Percentiles rank a stretch among this genome's conserved stretches.
phyloP scores from a whole-genome alignment of 768 basidiomycete species.

The Lactarius evosmus region DNA sequence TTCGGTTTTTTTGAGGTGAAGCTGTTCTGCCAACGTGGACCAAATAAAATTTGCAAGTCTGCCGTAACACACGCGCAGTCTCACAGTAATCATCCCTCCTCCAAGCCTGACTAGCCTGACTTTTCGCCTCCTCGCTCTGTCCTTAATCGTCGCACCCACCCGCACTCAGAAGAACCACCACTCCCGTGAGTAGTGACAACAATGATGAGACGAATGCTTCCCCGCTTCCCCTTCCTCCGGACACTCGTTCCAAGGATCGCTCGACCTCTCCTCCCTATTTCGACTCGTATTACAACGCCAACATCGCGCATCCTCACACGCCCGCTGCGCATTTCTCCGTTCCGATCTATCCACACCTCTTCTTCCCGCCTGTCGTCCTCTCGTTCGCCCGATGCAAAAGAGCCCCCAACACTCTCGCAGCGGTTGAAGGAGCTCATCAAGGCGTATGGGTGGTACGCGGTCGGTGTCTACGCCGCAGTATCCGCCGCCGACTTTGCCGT shows the following conservation, averaged over 20 bases:
- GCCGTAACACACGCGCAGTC: not conserved
- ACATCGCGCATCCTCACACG: conserved; percentile 35
- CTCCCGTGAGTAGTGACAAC: not conserved
- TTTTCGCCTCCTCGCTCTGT: not conserved
- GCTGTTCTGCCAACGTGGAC: too few relatives aligned
- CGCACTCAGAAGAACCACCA: not conserved
- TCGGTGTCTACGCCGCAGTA: conserved; percentile 82
- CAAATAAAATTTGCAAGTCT: too few relatives aligned
- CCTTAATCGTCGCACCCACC: not conserved
- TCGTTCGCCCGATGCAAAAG: conserved; percentile 37
- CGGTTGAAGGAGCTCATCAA: conserved; percentile 80
- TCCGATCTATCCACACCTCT: conserved; percentile 51
- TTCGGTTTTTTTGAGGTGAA: too few relatives aligned
- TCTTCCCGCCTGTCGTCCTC: conserved; percentile 44
- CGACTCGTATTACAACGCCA: conserved; percentile 38
- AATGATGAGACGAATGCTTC: conserved; percentile 35
- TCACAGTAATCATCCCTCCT: not conserved
- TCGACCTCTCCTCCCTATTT: conserved; percentile 48
- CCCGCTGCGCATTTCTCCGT: conserved; percentile 33
- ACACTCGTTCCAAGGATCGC: conserved; percentile 44
- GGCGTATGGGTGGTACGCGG: conserved; percentile 93
- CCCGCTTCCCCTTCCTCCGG: conserved; percentile 47
- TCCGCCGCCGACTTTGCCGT: conserved; percentile 78
- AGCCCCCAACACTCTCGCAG: conserved; percentile 58
- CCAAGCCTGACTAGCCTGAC: not conserved